These are phyloP conservation scores for Avicennia marina DNA, from an alignment of 257 asterid genomes.

Conservation along the genomic window DNA sequence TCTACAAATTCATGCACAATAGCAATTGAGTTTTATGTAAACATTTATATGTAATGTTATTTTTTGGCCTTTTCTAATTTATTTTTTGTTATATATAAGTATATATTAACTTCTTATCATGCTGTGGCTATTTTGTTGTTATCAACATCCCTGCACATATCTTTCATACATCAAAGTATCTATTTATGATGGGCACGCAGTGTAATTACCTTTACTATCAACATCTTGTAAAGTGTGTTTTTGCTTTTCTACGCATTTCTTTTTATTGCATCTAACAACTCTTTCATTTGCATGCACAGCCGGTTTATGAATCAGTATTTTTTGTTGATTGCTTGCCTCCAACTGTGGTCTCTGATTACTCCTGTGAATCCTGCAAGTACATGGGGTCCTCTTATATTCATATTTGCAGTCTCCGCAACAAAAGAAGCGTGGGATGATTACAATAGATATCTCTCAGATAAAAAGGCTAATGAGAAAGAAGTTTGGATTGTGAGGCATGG, in stretches of 20 bases:
- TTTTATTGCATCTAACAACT: constrained; percentile 24
- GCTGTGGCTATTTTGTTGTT: too few species aligned
- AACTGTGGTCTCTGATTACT: constrained; percentile 96
- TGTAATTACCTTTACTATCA: too few species aligned
- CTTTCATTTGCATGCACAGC: constrained; percentile 50
- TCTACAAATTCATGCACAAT: constrained; percentile 10
- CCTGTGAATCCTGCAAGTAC: constrained; percentile 99
- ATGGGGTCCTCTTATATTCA: constrained; percentile 98
- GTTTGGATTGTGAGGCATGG: constrained; percentile 93
- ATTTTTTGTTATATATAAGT: too few species aligned
- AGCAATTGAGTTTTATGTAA: neutral
- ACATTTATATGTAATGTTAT: neutral
- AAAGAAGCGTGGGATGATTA: constrained; percentile 99
- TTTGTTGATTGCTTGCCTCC: constrained; percentile 98
- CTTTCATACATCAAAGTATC: too few species aligned
- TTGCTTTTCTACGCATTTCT: neutral
- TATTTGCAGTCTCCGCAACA: constrained; percentile 94
- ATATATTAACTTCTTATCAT: too few species aligned
- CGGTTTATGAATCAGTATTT: constrained; percentile 99
- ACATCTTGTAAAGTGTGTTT: neutral
- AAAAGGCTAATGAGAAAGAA: constrained; percentile 95
- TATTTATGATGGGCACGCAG: too few species aligned
- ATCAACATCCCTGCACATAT: too few species aligned
- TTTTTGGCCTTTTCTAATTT: too few species aligned
- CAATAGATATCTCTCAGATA: constrained; percentile 89